Evolutionary conservation across 2,329 filamentous ascomycete genomes (phyloP).

Genomic region (Cladosporium sp.): DNA sequence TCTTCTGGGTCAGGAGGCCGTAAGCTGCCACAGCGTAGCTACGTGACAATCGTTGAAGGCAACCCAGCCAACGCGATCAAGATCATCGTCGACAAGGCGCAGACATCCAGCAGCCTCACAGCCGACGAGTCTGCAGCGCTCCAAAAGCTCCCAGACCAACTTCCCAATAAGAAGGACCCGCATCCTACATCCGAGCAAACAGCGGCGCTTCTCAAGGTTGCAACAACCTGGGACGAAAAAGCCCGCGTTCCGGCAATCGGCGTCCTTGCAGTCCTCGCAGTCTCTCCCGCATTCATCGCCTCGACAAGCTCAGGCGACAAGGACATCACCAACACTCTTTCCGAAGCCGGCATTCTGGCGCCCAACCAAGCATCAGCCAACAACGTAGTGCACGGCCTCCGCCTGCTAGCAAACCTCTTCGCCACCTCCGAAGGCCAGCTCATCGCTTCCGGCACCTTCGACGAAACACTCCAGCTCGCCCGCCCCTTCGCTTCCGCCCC

Average conservation of each 20-base stretch:
- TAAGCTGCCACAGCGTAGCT: slow-evolving; percentile 27
- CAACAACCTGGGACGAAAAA: slow-evolving; percentile 71
- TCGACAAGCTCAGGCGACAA: slow-evolving; percentile 47
- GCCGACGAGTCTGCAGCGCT: slow-evolving; percentile 63
- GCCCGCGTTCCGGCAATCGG: slow-evolving; percentile 81
- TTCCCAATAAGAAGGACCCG: slow-evolving; percentile 50
- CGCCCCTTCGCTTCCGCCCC: slow-evolving; percentile 53
- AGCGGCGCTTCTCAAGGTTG: slow-evolving; percentile 56
- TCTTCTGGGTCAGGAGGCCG: slow-evolving; percentile 23
- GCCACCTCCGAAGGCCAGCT: slow-evolving; percentile 63
- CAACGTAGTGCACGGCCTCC: slow-evolving; percentile 78
- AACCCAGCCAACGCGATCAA: slow-evolving; percentile 37
- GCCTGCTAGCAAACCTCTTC: slow-evolving; percentile 79
- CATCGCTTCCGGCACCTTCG: slow-evolving; percentile 50
- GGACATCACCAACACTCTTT: slow-evolving; percentile 57
- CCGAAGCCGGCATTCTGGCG: slow-evolving; percentile 53
- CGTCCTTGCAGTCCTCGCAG: slow-evolving; percentile 74
- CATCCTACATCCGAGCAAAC: slow-evolving; percentile 39
- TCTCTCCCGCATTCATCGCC: slow-evolving; percentile 59
- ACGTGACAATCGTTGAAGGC: slow-evolving; percentile 27
- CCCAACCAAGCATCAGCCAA: slow-evolving; percentile 58
- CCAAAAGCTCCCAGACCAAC: slow-evolving; percentile 52
- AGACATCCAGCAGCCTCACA: slow-evolving; percentile 37
- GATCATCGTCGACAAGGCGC: slow-evolving; percentile 66
- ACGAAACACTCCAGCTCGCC: slow-evolving; percentile 57